Percentiles rank a stretch among this genome's conserved stretches.
Conservation (phyloP, 768 basidiomycete species). For the Tulasnella sp. region DNA sequence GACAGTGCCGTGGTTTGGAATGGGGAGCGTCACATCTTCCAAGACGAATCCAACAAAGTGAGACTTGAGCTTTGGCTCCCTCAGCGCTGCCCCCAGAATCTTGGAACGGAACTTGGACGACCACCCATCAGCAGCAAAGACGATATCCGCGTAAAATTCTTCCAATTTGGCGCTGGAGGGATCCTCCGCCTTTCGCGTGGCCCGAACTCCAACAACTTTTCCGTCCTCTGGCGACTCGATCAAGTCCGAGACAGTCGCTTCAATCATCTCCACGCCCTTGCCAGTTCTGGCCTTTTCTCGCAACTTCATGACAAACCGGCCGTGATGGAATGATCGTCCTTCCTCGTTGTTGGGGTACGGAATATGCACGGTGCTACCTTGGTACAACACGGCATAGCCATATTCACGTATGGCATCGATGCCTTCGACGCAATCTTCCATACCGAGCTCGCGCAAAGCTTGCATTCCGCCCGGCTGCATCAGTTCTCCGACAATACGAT, state of each 20-base stretch:
- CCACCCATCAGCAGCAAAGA: constrained; percentile 87
- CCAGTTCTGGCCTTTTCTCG: constrained; percentile 51
- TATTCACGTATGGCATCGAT: constrained; percentile 74
- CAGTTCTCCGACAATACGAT: constrained; percentile 95
- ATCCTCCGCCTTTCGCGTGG: constrained; percentile 33
- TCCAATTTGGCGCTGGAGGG: constrained; percentile 31
- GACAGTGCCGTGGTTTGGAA: constrained; percentile 72
- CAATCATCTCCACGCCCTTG: constrained; percentile 61
- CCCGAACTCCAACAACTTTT: constrained; percentile 54
- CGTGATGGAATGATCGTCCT: constrained; percentile 89
- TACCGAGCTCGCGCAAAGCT: constrained; percentile 62
- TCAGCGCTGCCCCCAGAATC: constrained; percentile 28
- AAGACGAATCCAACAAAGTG: constrained; percentile 81
- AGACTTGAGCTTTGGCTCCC: constrained; percentile 37
- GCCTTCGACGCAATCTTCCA: constrained; percentile 63
- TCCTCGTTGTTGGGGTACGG: constrained; percentile 67
- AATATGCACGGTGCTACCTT: constrained; percentile 62
- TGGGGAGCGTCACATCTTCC: constrained; percentile 59
- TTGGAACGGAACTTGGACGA: constrained; percentile 77
- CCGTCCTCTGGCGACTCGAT: constrained; percentile 43
- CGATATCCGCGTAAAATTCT: constrained; percentile 58
- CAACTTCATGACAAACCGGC: constrained; percentile 71
- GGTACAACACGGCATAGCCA: constrained; percentile 74
- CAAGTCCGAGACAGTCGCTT: constrained; percentile 71
- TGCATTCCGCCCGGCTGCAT: constrained; percentile 85